Percentiles rank a stretch among this genome's conserved stretches.
Conservation (phyloP, 768 basidiomycete species). For the Agaricus sinodeliciosus region DNA sequence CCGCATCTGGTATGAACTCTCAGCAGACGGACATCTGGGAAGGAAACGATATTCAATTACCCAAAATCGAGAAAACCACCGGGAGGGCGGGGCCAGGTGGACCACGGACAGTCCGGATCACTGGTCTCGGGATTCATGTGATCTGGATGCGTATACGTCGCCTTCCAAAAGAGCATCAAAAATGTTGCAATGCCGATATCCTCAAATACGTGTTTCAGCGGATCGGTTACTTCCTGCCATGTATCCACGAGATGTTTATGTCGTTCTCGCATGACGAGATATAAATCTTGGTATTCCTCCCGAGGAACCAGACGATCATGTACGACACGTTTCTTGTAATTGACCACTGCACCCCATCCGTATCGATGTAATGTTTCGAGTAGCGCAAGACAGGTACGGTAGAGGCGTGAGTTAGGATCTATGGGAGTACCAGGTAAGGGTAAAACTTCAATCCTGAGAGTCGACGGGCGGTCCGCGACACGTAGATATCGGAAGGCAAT, state of each 20-base stretch:
- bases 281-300: conserved; percentile 85
- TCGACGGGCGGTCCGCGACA: conserved; percentile 16
- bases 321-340: conserved; percentile 79
- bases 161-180: conserved; percentile 87
- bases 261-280: conserved; percentile 78
- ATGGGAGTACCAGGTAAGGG: conserved; percentile 43
- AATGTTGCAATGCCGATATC: conserved; percentile 95
- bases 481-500: conserved; percentile 75
- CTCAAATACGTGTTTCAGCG: conserved; percentile 89
- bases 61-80: conserved; percentile 90
- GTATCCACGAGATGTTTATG: conserved; percentile 68
- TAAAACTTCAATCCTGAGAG: conserved; percentile 51
- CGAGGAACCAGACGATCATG: conserved; percentile 78
- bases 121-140: not conserved
- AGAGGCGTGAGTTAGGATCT: conserved; percentile 57
- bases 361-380: conserved; percentile 84
- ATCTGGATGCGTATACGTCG: conserved; percentile 38
- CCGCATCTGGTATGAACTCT: conserved; percentile 55
- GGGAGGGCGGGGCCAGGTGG: conserved; percentile 68
- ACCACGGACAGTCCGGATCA: conserved; percentile 45
- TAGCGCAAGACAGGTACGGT: conserved; percentile 74
- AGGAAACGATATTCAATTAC: conserved; percentile 27
- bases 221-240: conserved; percentile 83
- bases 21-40: not conserved
- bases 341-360: conserved; percentile 75